Percentiles rank a stretch among this genome's conserved stretches.
Conservation (phyloP, 169 alveolate genomes). For the Condylostoma magnum region DNA sequence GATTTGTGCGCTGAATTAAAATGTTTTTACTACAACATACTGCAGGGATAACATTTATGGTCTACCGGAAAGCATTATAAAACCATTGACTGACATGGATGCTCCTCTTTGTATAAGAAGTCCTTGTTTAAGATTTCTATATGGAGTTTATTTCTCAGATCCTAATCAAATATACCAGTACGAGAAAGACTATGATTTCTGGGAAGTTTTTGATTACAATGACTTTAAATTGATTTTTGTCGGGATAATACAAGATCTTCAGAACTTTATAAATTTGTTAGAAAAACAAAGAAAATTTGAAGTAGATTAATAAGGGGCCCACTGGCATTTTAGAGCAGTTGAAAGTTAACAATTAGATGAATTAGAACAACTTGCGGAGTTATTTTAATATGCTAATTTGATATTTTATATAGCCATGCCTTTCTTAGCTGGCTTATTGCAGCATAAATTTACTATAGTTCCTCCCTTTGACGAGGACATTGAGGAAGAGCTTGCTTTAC, state of each 20-base stretch:
- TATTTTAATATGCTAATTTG: neutral
- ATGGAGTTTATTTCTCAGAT: neutral
- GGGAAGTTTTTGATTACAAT: neutral
- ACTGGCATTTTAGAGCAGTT: neutral
- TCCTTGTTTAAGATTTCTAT: neutral
- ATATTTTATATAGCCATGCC: neutral
- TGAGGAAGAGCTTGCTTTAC: too few relatives aligned
- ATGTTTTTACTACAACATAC: neutral
- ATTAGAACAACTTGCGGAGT: neutral
- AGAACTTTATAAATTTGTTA: neutral
- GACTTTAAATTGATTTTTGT: neutral
- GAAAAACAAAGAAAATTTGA: neutral
- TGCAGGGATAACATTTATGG: neutral
- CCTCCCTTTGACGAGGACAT: neutral
- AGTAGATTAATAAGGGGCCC: neutral
- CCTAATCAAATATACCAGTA: neutral
- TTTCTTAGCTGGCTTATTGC: neutral
- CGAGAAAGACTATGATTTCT: neutral
- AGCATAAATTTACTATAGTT: neutral
- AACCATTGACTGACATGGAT: neutral
- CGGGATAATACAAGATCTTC: neutral
- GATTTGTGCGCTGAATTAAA: neutral
- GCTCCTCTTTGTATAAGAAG: neutral
- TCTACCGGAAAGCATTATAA: neutral
- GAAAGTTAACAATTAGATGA: neutral